Percentiles rank a stretch among this genome's conserved stretches.
Conservation (phyloP, 2,329 filamentous ascomycete genomes). For the Teratosphaeria destructans region DNA sequence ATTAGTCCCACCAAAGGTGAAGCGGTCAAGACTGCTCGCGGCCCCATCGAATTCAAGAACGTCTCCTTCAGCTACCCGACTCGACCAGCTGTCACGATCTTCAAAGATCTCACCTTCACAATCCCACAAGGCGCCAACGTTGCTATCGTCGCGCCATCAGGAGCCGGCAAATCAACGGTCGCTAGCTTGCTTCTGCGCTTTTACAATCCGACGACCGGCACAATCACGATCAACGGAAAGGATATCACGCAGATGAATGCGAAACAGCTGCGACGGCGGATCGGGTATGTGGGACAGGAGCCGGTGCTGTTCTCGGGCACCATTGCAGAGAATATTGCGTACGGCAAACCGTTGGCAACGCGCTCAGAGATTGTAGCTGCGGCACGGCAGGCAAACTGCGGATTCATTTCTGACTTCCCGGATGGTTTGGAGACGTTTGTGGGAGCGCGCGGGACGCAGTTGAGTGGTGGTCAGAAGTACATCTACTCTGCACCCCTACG, state of each 20-base stretch:
- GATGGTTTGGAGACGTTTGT: conserved; percentile 92
- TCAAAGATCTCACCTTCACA: conserved; percentile 77
- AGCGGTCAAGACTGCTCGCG: conserved; percentile 72
- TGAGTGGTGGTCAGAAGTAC: conserved; percentile 83
- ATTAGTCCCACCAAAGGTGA: conserved; percentile 78
- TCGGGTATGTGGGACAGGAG: conserved; percentile 91
- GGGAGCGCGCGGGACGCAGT: conserved; percentile 80
- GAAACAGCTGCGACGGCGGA: conserved; percentile 82
- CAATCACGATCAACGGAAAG: conserved; percentile 71
- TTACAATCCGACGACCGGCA: conserved; percentile 70
- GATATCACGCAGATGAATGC: conserved; percentile 82
- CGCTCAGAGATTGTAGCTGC: conserved; percentile 74
- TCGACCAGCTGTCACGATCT: conserved; percentile 81
- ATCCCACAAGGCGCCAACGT: conserved; percentile 92
- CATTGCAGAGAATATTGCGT: conserved; percentile 82
- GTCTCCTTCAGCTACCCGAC: conserved; percentile 90
- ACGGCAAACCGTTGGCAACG: conserved; percentile 71
- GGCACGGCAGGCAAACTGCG: conserved; percentile 85
- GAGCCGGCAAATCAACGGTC: conserved; percentile 93
- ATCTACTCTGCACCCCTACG: neutral
- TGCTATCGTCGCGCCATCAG: conserved; percentile 90
- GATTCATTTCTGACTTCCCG: conserved; percentile 92
- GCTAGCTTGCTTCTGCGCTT: conserved; percentile 85
- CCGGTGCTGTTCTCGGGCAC: conserved; percentile 83
- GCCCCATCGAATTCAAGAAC: conserved; percentile 76